Base-by-base conservation (phyloP, 2,329 filamentous ascomycete genomes). In the Curvularia sp. region DNA sequence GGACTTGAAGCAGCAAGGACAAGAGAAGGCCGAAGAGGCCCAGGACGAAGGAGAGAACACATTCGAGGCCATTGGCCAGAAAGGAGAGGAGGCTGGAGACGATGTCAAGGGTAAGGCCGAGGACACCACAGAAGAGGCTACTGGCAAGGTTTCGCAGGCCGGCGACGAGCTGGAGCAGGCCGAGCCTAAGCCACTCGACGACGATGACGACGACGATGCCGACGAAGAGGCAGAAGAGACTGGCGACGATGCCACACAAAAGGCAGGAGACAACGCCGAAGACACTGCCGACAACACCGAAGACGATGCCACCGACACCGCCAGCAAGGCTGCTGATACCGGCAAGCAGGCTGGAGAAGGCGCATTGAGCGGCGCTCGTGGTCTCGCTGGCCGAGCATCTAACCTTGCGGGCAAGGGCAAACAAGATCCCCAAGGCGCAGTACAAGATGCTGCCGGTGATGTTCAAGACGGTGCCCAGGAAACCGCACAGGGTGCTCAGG, bases 81-180 rank as follows among this genome's bases (percentile, higher is more conserved):
- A 71, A 49, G 68, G 65, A 42, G 68, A 77, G 52, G 65, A 67
- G 20, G 60, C 72, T 57, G 70, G 72, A 51, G 70, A 76, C 50
- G 75, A 78, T 57, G 70, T 62, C 61, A 72, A 79, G 70, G 76
- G 73, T 13, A 60, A 66, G 60, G 76, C 75, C 55, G 67, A 75
- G 54, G 69, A 71, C 28, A 70, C 73, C 50, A 67, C 74, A 33
- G 73, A 75, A 51, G 77, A 78, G 62, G 75, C 64, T 62, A 78
- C 66, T 68, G 79, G 78, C 71, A 83, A 83, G 70, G 80, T 83
- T 42, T 80, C 79, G 53, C 75, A 82, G 65, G 77, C 77, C 44
- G 78, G 76, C 54, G 77, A 79, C 49, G 75, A 81, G 28, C 77
- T 83, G 49, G 73, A 81, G 61, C 74, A 82, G 65, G 73, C 75